Percentiles rank a stretch among this genome's conserved stretches.
Evolutionary conservation across 129 eudicot species (phyloP).

Genomic region (Apium graveolens): DNA sequence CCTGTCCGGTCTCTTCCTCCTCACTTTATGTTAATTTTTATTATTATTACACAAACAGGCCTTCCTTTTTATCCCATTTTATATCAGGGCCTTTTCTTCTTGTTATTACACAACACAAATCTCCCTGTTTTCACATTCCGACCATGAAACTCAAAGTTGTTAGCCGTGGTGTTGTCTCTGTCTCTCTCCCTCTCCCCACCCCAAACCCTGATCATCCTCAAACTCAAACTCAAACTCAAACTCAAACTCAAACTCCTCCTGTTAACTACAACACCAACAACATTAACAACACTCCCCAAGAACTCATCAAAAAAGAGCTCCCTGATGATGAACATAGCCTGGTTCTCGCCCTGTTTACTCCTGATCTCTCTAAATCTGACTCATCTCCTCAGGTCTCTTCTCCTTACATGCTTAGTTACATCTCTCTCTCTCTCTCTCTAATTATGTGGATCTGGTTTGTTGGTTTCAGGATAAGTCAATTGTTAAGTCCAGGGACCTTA

Average conservation of each 20-base stretch:
- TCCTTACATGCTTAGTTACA: slow-evolving; percentile 5
- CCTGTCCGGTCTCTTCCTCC: background rate
- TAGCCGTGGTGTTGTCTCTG: background rate
- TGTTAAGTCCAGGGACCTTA: slow-evolving; percentile 31
- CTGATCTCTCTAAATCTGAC: slow-evolving; percentile 14
- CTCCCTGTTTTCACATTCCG: background rate
- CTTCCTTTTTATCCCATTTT: background rate
- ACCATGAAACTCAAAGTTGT: slow-evolving; percentile 4
- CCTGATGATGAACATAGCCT: slow-evolving; percentile 5
- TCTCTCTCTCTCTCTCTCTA: too few relatives aligned
- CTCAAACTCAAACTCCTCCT: too few relatives aligned
- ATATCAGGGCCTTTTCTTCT: background rate
- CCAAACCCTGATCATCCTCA: background rate
- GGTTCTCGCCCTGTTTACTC: slow-evolving; percentile 15
- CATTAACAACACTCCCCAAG: background rate
- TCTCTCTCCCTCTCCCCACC: background rate
- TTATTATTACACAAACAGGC: background rate
- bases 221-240: too few relatives aligned
- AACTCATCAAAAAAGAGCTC: slow-evolving; percentile 11
- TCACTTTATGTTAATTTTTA: background rate
- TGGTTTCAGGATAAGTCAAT: slow-evolving; percentile 39
- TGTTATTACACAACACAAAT: background rate
- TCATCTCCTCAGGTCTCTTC: slow-evolving; percentile 16
- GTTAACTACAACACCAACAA: background rate
- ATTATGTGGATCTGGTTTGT: slow-evolving; percentile 36